phyloP scores from a whole-genome alignment of 2,329 filamentous ascomycete genomes.

The Hymenoscyphus scutula region DNA sequence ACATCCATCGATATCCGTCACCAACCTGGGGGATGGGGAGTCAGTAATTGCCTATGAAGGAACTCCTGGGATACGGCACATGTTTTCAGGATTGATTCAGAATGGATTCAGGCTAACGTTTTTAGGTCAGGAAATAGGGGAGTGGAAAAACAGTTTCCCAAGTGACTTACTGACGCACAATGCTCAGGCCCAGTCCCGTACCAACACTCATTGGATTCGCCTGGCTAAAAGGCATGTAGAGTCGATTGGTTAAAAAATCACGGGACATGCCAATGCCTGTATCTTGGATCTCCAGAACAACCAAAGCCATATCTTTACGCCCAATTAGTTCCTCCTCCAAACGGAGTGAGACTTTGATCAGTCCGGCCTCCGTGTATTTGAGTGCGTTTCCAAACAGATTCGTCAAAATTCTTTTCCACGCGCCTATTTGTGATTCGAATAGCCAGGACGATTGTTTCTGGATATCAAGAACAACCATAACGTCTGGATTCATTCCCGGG shows the following conservation, averaged over 20 bases:
- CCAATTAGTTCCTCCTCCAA: too few species aligned
- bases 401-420: conserved; percentile 51
- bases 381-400: conserved; percentile 61
- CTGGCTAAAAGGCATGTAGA: conserved; percentile 60
- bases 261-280: conserved; percentile 62
- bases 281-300: conserved; percentile 51
- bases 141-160: too few species aligned
- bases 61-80: too few species aligned
- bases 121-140: too few species aligned
- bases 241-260: conserved; percentile 54
- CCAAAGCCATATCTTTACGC: not conserved
- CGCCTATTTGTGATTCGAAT: conserved; percentile 53
- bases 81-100: too few species aligned
- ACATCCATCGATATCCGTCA: conserved; percentile 56
- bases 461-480: conserved; percentile 44
- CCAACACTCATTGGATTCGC: conserved; percentile 58
- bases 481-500: conserved; percentile 7
- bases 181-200: conserved; percentile 56
- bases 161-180: conserved; percentile 57
- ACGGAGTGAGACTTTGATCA: conserved; percentile 43
- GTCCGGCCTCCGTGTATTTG: conserved; percentile 56
- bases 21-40: too few species aligned
- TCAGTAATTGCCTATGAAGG: too few species aligned
- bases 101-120: too few species aligned
- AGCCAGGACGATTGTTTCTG: conserved; percentile 46